Conservation (phyloP, 2,329 filamentous ascomycete species). For the Beauveria brongniartii region DNA sequence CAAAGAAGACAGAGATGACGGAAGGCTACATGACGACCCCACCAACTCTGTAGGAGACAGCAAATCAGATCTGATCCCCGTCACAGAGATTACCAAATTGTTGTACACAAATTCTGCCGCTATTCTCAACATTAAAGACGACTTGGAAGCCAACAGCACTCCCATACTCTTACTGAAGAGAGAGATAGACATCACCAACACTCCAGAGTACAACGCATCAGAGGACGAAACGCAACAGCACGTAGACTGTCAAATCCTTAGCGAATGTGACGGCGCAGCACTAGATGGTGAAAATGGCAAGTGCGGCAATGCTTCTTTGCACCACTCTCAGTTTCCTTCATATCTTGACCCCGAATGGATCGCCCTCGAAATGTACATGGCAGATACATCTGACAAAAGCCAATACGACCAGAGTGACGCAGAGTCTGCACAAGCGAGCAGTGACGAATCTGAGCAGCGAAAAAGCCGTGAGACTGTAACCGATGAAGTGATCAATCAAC, state of each 20-base stretch:
- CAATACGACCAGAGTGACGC: constrained; percentile 41
- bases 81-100: constrained; percentile 67
- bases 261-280: neutral
- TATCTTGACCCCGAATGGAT: constrained; percentile 80
- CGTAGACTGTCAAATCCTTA: neutral
- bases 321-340: constrained; percentile 13
- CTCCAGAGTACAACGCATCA: neutral
- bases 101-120: constrained; percentile 90
- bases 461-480: constrained; percentile 11
- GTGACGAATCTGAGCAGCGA: constrained; percentile 38
- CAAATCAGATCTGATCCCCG: constrained; percentile 45
- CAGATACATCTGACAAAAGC: neutral
- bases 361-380: constrained; percentile 69
- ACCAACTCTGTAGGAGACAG: constrained; percentile 29
- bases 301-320: constrained; percentile 18
- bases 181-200: constrained; percentile 47
- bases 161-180: constrained; percentile 66
- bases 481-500: neutral
- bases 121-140: constrained; percentile 67
- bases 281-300: no score
- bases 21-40: constrained; percentile 40
- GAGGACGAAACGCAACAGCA: neutral
- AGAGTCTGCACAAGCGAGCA: constrained; percentile 25
- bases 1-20: constrained; percentile 67
- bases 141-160: constrained; percentile 34